Evolutionary conservation across 1,139 yeast species (phyloP).

Genomic region (Lodderomyces metapsilosis): DNA sequence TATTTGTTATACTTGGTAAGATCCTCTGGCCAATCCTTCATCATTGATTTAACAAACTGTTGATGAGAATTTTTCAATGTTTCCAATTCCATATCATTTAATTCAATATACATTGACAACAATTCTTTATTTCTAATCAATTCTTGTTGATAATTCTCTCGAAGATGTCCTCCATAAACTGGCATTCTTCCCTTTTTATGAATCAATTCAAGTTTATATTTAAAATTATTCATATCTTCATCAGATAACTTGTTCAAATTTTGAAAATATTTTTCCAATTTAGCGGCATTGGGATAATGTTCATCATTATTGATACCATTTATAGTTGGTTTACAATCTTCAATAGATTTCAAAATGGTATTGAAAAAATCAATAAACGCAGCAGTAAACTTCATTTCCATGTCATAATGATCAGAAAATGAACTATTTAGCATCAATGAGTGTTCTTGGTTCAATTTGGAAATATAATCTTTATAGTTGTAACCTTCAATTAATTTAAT

Average conservation of each 20-base stretch:
- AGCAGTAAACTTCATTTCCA: slow-evolving; percentile 19
- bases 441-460: slow-evolving; percentile 6
- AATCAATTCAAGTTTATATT: slow-evolving; percentile 5
- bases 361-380: slow-evolving; percentile 20
- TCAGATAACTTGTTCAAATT: slow-evolving; percentile 12
- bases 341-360: slow-evolving; percentile 18
- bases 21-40: slow-evolving; percentile 22
- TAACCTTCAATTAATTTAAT: slow-evolving; percentile 21
- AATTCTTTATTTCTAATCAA: slow-evolving; percentile 27
- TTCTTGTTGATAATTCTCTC: slow-evolving; percentile 32
- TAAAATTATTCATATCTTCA: slow-evolving; percentile 10
- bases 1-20: slow-evolving; percentile 20
- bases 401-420: slow-evolving; percentile 16
- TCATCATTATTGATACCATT: slow-evolving; percentile 24
- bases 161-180: slow-evolving; percentile 34
- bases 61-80: slow-evolving; percentile 22
- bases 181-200: slow-evolving; percentile 25
- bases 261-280: slow-evolving; percentile 21
- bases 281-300: slow-evolving; percentile 24
- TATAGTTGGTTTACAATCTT: slow-evolving; percentile 24
- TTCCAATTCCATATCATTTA: slow-evolving; percentile 21
- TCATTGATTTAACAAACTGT: slow-evolving; percentile 20
- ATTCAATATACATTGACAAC: slow-evolving; percentile 22
- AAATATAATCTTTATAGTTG: slow-evolving; percentile 19
- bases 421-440: slow-evolving; percentile 13